A percentile compares a stretch with the other conserved stretches of the same genome.
phyloP scores from a whole-genome alignment of 345 rosid species.

The Pelargonium nanum region DNA sequence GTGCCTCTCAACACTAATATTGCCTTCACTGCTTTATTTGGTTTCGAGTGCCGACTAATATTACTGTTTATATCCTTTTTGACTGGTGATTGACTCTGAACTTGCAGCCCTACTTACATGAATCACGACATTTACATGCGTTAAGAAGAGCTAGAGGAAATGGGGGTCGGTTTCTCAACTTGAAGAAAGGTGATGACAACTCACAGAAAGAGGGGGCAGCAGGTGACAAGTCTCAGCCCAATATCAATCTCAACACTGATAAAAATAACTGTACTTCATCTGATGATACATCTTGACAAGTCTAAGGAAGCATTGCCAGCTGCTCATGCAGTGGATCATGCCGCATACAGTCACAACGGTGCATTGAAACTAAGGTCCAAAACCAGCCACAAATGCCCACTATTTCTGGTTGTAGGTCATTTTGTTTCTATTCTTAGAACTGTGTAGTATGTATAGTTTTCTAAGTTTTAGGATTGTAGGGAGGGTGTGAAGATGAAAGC shows the following conservation, averaged over 20 bases:
- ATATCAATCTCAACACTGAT: conserved; percentile 50
- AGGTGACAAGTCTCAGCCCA: conserved; percentile 46
- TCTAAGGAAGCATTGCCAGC: not conserved
- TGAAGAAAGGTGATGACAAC: conserved; percentile 49
- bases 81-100: conserved; percentile 8
- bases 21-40: not conserved
- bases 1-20: not conserved
- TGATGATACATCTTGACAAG: conserved; percentile 37
- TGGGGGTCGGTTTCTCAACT: conserved; percentile 85
- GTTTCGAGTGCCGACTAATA: not conserved
- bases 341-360: not conserved
- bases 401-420: not conserved
- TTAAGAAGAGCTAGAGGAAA: conserved; percentile 86
- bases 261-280: conserved; percentile 33
- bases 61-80: not conserved
- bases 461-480: not conserved
- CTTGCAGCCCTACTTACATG: conserved; percentile 90
- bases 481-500: not conserved
- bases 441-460: not conserved
- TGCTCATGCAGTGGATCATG: too few species aligned
- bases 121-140: conserved; percentile 94
- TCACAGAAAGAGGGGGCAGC: conserved; percentile 36
- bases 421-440: not conserved
- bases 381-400: not conserved
- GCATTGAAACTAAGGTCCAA: not conserved